These are phyloP conservation scores for Colletotrichum lindemuthianum DNA, from an alignment of 2,329 filamentous ascomycete species.

Conservation along the genomic window DNA sequence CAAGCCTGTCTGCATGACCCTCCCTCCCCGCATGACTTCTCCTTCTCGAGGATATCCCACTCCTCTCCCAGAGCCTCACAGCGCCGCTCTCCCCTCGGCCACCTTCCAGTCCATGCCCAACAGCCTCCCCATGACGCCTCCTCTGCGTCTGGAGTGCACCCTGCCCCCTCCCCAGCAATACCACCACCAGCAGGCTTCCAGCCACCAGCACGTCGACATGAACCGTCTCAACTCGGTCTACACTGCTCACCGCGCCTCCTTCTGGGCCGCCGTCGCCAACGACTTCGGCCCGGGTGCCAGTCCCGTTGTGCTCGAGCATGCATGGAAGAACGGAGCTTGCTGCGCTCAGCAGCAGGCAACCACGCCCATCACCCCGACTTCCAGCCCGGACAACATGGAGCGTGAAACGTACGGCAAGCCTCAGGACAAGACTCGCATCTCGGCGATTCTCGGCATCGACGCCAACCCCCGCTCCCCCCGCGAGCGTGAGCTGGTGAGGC, in stretches of 20 bases:
- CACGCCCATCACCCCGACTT: conserved; percentile 64
- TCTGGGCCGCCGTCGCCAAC: conserved; percentile 77
- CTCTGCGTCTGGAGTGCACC: conserved; percentile 70
- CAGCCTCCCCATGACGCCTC: conserved; percentile 50
- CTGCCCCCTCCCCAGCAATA: conserved; percentile 51
- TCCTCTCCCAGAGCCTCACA: conserved; percentile 55
- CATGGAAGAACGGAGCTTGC: conserved; percentile 67
- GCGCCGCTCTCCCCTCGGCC: conserved; percentile 56
- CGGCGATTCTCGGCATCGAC: conserved; percentile 70
- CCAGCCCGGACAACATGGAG: conserved; percentile 59
- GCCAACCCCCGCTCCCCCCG: conserved; percentile 66
- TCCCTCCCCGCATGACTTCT: conserved; percentile 49
- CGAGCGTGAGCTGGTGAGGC: conserved; percentile 66
- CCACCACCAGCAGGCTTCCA: conserved; percentile 37
- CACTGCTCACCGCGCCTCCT: conserved; percentile 73
- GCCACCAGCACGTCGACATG: conserved; percentile 65
- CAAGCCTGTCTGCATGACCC: conserved; percentile 67
- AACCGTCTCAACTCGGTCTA: conserved; percentile 76
- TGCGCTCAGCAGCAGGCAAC: conserved; percentile 50
- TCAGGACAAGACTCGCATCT: conserved; percentile 69
- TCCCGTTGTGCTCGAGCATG: conserved; percentile 73
- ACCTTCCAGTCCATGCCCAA: conserved; percentile 44
- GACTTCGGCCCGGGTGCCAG: conserved; percentile 75
- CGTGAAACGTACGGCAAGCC: conserved; percentile 52
- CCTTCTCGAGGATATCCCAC: conserved; percentile 53